These are phyloP conservation scores for Tolypocladium inflatum DNA, from an alignment of 2,329 filamentous ascomycete genomes.

Conservation along the genomic window DNA sequence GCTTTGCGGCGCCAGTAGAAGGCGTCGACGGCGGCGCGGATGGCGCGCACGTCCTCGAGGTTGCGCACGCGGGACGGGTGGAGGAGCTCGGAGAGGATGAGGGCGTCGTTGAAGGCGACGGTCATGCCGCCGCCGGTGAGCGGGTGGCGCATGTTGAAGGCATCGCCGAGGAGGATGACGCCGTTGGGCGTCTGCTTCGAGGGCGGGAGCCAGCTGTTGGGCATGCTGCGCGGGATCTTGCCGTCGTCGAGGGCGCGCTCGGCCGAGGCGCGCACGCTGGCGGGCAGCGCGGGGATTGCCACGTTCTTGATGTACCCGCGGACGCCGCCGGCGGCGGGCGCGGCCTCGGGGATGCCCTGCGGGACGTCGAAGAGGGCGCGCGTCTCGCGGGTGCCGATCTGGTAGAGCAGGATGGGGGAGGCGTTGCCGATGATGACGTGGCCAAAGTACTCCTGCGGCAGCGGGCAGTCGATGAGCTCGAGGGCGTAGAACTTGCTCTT, in stretches of 20 bases:
- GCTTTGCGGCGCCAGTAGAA: constrained; percentile 87
- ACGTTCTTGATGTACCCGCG: constrained; percentile 73
- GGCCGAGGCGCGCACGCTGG: constrained; percentile 63
- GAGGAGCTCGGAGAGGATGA: constrained; percentile 67
- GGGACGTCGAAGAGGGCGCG: constrained; percentile 84
- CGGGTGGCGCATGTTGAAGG: constrained; percentile 99
- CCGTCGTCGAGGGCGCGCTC: constrained; percentile 66
- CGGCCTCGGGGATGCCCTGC: constrained; percentile 63
- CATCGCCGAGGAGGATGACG: constrained; percentile 80
- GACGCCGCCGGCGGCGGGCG: constrained; percentile 67
- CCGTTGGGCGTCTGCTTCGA: constrained; percentile 47
- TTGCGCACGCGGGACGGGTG: constrained; percentile 57
- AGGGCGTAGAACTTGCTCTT: constrained; percentile 89
- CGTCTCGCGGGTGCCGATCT: constrained; percentile 93
- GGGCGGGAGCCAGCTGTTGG: constrained; percentile 87
- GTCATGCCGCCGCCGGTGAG: constrained; percentile 98
- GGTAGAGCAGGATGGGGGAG: constrained; percentile 79
- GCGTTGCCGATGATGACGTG: constrained; percentile 79
- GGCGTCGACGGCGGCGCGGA: constrained; percentile 57
- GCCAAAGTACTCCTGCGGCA: constrained; percentile 68
- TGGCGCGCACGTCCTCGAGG: constrained; percentile 56
- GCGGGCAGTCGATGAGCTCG: constrained; percentile 77
- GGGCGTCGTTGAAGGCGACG: constrained; percentile 87
- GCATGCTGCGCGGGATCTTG: constrained; percentile 75
- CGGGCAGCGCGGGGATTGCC: constrained; percentile 70